Conservation (phyloP, 768 basidiomycete species). For the Udeniomyces megalosporus region DNA sequence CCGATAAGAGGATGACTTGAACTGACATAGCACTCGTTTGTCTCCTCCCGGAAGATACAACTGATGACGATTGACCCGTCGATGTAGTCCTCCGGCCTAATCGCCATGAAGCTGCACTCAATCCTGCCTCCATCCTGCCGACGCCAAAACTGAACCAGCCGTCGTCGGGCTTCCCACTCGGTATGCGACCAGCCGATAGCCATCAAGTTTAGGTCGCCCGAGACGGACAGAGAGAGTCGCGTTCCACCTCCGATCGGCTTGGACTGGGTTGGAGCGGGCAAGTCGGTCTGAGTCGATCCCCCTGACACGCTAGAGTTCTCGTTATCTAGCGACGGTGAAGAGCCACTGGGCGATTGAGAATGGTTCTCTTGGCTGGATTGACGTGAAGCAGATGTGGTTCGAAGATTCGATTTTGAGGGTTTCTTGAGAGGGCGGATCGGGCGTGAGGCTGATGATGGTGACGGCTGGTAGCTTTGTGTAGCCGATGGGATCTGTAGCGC, state of each 20-base stretch:
- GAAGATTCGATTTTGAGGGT: background rate
- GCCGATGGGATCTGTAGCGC: too few species aligned
- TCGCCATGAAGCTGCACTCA: constrained; percentile 58
- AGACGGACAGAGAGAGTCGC: background rate
- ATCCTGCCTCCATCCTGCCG: constrained; percentile 60
- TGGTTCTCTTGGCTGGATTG: too few species aligned
- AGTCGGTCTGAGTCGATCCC: constrained; percentile 2
- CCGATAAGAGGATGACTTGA: too few species aligned
- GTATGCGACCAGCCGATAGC: constrained; percentile 33
- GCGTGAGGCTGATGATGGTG: too few species aligned
- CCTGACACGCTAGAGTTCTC: too few species aligned
- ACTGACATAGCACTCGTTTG: constrained; percentile 47
- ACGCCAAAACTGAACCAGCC: constrained; percentile 73
- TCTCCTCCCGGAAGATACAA: constrained; percentile 74
- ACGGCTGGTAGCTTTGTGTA: too few species aligned
- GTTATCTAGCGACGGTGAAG: too few species aligned
- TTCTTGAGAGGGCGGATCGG: background rate
- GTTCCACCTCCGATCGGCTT: constrained; percentile 8
- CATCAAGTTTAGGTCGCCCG: background rate
- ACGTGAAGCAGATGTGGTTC: background rate
- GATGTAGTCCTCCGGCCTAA: constrained; percentile 55
- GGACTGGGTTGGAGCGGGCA: background rate
- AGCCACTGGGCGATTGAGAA: too few species aligned
- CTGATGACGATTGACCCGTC: constrained; percentile 71
- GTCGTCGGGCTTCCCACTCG: constrained; percentile 53